Evolutionary conservation across 805 yeast genomes (phyloP), one percentile per base, ranked within the genome.

Genomic region (Hermanozyma aechmeae): DNA sequence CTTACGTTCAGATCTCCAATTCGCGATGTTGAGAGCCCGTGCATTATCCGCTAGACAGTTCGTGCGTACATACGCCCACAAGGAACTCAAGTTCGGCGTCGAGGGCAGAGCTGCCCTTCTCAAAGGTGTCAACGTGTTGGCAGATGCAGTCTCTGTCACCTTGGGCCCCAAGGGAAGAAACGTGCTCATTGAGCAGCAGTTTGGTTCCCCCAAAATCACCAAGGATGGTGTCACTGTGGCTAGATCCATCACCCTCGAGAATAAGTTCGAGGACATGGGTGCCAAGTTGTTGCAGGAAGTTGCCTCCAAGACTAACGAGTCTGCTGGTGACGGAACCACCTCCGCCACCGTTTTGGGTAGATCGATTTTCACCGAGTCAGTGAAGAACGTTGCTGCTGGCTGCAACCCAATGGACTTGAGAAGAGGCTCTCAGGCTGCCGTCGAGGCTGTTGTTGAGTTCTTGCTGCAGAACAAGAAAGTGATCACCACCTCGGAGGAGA

Each of bases 211-310:
- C 47, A 89, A 89, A 69, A 89, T 89, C 71, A 89, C 98, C 61
- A 89, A 89, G 68, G 98, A 89, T 58, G 98, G 98, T 73, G 96
- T 86, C 29, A 85, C 97, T 26, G 96, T 89, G 35, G 98, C 98
- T 38, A 75, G 71, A 51, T 77, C 93, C 31, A 76, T 89, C 48
- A 72, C 74, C 24, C 66, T 92, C 43, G 65, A 79, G 55, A 93
- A 92, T 68, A 84, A 79, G 60, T 89, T 87, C 50, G 97, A 89
- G 68, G 89, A 89, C 63, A 69, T 92, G 69, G 98, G 98, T 36
- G 96, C 96, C 33, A 84, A 83, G 65, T 71, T 89, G 43, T 66
- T 89, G 50, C 96, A 87, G 64, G 97, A 92, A 56, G 96, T 92
- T 35, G 96, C 97, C 24, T 77, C 93, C 46, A 89, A 83, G 73